Evolutionary conservation across 306 rosid species (phyloP), one percentile per base, ranked within the genome.

Genomic region (Luffa acutangula): DNA sequence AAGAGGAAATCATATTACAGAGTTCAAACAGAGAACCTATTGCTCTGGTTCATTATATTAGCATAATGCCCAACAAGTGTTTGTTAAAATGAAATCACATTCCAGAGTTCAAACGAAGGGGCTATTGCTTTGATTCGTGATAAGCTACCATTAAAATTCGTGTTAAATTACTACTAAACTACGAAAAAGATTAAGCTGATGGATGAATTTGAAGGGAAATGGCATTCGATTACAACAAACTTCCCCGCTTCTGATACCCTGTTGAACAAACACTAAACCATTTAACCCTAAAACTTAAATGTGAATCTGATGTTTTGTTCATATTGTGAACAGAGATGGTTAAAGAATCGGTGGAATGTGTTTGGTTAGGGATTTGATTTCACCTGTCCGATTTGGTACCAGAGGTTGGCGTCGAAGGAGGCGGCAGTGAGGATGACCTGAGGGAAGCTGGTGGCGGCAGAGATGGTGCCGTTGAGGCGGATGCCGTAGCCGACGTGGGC

Each of bases 341-440:
- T 20, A 11, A 13, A 33, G 5, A 9, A 53, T n/a, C 51, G 78
- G 52, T 46, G 53, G 31, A 5, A 67, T 4, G 43, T 71, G 73
- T 77, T 41, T 75, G 66, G 46, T 67, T 53, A 33, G 21, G 10
- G 42, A 43, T 18, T 31, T 13, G 74, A 20, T 12, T 84, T 67
- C 37, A 87, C 98, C 89, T 87, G 87, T 3, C 86, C 97, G 77
- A 93, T 93, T 34, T 81, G 85, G 78, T 92, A 91, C 99, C 99
- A 95, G 76, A 95, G 96, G 34, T 15, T 76, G 11, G 87, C 64
- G 63, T 95, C 94, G 79, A 95, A 95, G 43, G 96, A 62, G 7
- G 99, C 96, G 0, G 97, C 97, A 5, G 96, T 83, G 84, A 92
- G 93, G 46, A 95, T 95, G 69, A 95, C 99, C 83, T 92, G 99